Evolutionary conservation across 2,329 filamentous ascomycete genomes (phyloP), one percentile per base, ranked within the genome.

Genomic region (Tothia fuscella): DNA sequence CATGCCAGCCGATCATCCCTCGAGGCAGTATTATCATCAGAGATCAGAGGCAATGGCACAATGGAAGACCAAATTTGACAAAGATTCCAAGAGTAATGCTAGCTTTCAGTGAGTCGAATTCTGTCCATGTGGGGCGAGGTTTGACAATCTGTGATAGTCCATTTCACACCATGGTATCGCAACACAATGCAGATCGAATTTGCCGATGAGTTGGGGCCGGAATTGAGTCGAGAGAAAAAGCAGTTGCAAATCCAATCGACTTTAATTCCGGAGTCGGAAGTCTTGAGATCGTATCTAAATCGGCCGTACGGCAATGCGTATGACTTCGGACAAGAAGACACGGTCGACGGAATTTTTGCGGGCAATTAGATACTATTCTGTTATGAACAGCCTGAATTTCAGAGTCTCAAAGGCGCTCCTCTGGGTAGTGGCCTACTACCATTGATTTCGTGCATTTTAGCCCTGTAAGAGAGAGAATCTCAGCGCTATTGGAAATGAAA

Each of bases 1-100:
- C 71, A 0, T 52, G 64, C 9, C 73, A 77, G 49, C 71, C 72
- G 0, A 42, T 56, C 3, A 63, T 76, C 1, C 60, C 61, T 26
- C 74, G 73, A 49, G 74, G 76, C 0, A 69, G 70, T 29, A 52
- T 79, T 17, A 62, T 78, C 26, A 51, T 80, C 22, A 63, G 77
- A 2, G 76, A 80, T 51, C 54, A 80, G 41, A 59, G 75, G 19
- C 64, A 78, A 4, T 80, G 76, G 75, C 75, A 80, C 52, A 74
- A 72, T 0, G 76, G 75, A 0, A 76, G 77, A 68, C 74, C 74
- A 2, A 79, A 80, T 48, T 50, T 55, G 31, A 70, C 67, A 1
- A 54, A 63, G 4, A 56, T 46, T 7, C 49, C 50, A 1, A 40
- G 54, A 25, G 50, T 56, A 19, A 56, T 56, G 54, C 49, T 56